Evolutionary conservation across 345 rosid genomes (phyloP), one percentile per base, ranked within the genome.

Genomic region (Aquilaria sinensis): DNA sequence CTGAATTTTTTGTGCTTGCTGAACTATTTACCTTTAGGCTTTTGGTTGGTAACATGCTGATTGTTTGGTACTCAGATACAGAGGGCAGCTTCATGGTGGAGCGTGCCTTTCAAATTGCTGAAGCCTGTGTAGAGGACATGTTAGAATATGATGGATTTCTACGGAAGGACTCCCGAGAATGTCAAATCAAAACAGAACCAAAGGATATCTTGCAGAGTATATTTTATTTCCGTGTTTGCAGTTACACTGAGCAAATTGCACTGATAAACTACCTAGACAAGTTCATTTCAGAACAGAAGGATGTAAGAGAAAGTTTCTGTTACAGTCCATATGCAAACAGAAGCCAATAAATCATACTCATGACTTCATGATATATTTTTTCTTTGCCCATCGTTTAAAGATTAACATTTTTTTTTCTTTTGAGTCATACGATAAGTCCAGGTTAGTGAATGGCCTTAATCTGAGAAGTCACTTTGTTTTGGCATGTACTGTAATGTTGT

Each of bases 41-140:
- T 53, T 3, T 66, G 37, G 63, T 31, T 57, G 58, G 16, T 60
- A 31, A 60, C 60, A 30, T 14, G 53, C 29, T n/a, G 47, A 12
- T 55, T 56, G 16, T 66, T 50, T 67, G 51, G 53, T 76, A 30
- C 60, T 51, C 74, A 93, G 98, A 93, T 78, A 90, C 96, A 6
- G 98, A 93, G 73, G 97, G 98, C 53, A 93, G 97, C 72, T 93
- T 90, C 68, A 88, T 90, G 94, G 90, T 81, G 79, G 97, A 93
- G 79, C 96, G 96, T 54, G 96, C 82, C 61, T 75, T 75, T 67
- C 96, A 90, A 76, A 80, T 90, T 12, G 95, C 98, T 56, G 87
- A 77, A 81, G 97, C 96, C 49, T 83, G 86, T 57, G 47, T 78
- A 12, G 86, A 83, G 75, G 94, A 90, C 75, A 76, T 88, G 87